These are phyloP conservation scores for Tuber indicum DNA, from an alignment of 495 filamentous ascomycete genomes.

Conservation along the genomic window DNA sequence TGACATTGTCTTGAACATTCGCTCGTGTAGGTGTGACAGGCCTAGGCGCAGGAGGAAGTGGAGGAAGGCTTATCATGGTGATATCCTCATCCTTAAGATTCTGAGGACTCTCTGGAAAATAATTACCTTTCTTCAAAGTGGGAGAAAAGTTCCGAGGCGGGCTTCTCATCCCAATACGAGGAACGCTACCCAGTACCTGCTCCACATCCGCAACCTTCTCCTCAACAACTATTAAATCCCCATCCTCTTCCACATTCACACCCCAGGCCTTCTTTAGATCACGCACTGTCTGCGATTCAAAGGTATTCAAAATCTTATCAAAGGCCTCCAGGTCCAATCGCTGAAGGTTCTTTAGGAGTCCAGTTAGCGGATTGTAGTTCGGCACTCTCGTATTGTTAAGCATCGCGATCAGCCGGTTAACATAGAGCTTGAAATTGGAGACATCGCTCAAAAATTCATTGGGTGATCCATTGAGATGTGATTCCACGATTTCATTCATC, in stretches of 20 bases:
- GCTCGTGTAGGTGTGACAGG: constrained; percentile 29
- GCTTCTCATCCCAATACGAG: constrained; percentile 33
- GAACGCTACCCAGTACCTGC: constrained; percentile 39
- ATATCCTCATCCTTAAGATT: constrained; percentile 49
- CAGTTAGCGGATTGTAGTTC: constrained; percentile 29
- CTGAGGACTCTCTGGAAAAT: constrained; percentile 28
- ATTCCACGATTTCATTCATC: constrained; percentile 41
- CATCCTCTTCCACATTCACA: constrained; percentile 36
- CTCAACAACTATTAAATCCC: constrained; percentile 31
- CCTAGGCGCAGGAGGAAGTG: constrained; percentile 26
- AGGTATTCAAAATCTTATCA: constrained; percentile 38
- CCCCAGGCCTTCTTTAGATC: constrained; percentile 41
- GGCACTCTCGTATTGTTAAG: constrained; percentile 38
- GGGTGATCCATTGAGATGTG: constrained; percentile 22
- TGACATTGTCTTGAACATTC: constrained; percentile 17
- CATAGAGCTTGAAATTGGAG: constrained; percentile 37
- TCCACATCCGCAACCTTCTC: constrained; percentile 42
- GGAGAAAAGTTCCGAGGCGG: constrained; percentile 21
- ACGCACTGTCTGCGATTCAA: constrained; percentile 34
- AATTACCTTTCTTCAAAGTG: constrained; percentile 24
- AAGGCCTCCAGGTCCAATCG: constrained; percentile 33
- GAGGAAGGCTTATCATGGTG: constrained; percentile 46
- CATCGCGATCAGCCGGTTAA: constrained; percentile 40
- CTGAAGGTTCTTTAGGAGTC: constrained; percentile 35
- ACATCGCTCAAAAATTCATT: constrained; percentile 40